These are phyloP conservation scores for Tuber calosporum DNA, from an alignment of 495 filamentous ascomycete genomes.

Conservation along the genomic window DNA sequence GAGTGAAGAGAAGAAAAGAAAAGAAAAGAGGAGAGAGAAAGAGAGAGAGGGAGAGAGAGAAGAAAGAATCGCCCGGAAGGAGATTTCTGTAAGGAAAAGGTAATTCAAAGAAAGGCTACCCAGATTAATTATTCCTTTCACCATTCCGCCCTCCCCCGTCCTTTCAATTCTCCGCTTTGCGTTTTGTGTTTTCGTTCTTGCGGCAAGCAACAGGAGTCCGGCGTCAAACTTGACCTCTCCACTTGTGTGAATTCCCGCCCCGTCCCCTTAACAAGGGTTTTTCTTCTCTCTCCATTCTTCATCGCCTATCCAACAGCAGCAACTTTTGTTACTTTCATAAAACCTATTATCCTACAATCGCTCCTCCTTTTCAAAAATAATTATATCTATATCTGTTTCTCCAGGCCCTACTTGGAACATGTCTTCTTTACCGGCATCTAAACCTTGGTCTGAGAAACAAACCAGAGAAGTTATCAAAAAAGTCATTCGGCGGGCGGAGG, in stretches of 20 bases:
- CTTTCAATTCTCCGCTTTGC: constrained; percentile 17
- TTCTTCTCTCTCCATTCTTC: neutral
- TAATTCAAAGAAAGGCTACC: constrained; percentile 12
- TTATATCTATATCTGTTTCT: constrained; percentile 2
- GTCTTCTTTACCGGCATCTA: constrained; percentile 32
- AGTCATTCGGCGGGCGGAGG: constrained; percentile 41
- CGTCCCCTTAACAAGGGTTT: constrained; percentile 31
- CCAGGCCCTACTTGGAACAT: constrained; percentile 22
- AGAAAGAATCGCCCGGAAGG: constrained; percentile 7
- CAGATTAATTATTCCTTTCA: constrained; percentile 17
- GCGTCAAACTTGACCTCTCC: constrained; percentile 30
- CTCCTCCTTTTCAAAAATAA: constrained; percentile 1
- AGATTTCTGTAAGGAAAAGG: constrained; percentile 8
- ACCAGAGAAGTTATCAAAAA: constrained; percentile 42
- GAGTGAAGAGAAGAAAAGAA: constrained; percentile 1
- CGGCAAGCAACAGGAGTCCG: constrained; percentile 26
- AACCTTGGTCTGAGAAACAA: constrained; percentile 41
- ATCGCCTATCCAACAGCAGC: neutral
- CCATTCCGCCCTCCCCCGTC: constrained; percentile 8
- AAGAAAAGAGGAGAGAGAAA: constrained; percentile 7
- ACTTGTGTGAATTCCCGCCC: constrained; percentile 25
- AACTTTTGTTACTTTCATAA: neutral
- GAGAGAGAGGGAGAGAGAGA: constrained; percentile 23
- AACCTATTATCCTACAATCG: neutral
- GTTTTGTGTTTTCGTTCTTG: constrained; percentile 17